Evolutionary conservation across 352 stramenopile species (phyloP).

Genomic region (Stephanocyclus meneghinianus): DNA sequence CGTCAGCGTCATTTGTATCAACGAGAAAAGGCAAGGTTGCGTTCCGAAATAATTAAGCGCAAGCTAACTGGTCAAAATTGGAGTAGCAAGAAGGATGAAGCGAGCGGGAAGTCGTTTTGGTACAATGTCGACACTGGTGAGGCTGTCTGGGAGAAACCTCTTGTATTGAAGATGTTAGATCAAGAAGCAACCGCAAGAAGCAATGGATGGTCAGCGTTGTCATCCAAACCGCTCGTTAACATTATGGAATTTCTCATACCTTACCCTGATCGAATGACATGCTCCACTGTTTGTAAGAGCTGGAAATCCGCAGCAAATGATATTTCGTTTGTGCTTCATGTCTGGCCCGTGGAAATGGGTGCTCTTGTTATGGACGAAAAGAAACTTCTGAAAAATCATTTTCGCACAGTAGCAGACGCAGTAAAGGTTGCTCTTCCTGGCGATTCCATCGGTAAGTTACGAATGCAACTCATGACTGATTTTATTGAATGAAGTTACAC

Average conservation of each 20-base stretch:
- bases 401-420: constrained; percentile 81
- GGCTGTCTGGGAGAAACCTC: constrained; percentile 91
- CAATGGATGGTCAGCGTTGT: constrained; percentile 85
- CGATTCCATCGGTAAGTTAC: constrained; percentile 83
- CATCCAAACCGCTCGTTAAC: constrained; percentile 81
- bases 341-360: constrained; percentile 80
- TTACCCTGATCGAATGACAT: constrained; percentile 76
- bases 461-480: constrained; percentile 3
- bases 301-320: constrained; percentile 77
- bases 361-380: constrained; percentile 68
- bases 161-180: constrained; percentile 87
- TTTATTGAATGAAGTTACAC: background rate
- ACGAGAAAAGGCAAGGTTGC: constrained; percentile 78
- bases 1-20: constrained; percentile 81
- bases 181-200: constrained; percentile 81
- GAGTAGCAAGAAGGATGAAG: constrained; percentile 64
- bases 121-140: constrained; percentile 92
- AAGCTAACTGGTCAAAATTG: constrained; percentile 82
- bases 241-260: constrained; percentile 88
- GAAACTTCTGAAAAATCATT: constrained; percentile 80
- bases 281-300: constrained; percentile 64
- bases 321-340: constrained; percentile 78
- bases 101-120: constrained; percentile 85
- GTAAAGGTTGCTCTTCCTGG: constrained; percentile 76
- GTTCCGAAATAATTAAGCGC: constrained; percentile 73